Base-by-base conservation (phyloP, 306 rosid species). In the Hylodesmum podocarpum region DNA sequence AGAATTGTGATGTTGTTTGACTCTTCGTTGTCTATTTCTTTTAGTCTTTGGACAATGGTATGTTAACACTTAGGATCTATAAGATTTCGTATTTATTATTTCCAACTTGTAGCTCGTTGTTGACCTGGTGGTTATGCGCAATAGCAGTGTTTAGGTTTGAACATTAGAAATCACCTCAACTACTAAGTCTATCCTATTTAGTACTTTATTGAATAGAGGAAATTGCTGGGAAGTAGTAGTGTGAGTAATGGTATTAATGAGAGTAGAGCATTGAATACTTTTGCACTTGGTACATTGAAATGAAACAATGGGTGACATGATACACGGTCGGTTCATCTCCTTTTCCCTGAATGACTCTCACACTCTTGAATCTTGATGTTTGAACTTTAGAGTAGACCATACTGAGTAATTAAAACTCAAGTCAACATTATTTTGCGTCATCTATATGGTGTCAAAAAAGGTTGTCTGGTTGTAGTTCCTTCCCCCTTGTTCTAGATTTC, bases 291-390 rank as follows among this genome's bases (percentile, higher is more conserved):
- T 19, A 63, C 61, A 6, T 49, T 50, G 36, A 37, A 63, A 74
- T 55, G 58, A 63, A 49, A 37, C 61, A 37, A 27, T 19, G 39
- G 72, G 37, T 73, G 83, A 66, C 69, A 73, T 27, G 64, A 57
- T 57, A 27, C 1, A 27, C 1, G 86, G 86, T 79, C 43, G 68
- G 57, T 78, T 69, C 81, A 73, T 68, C 64, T 27, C 80, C 81
- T 66, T 22, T 74, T 50, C 44, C 83, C 64, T 58, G n/a, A 66
- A 46, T 72, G 9, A 24, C 43, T 57, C 37, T 27, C 65, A n/a
- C n/a, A n/a, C n/a, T n/a, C n/a, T n/a, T n/a, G n/a, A n/a, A n/a
- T 68, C 40, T 29, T 47, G 62, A 37, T 40, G 39, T 33, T 47
- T 57, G 31, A 76, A 78, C 75, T 80, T 70, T 39, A 43, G 67